Evolutionary conservation across 305 asterid genomes (phyloP).

Genomic region (Fraxinus ornus): DNA sequence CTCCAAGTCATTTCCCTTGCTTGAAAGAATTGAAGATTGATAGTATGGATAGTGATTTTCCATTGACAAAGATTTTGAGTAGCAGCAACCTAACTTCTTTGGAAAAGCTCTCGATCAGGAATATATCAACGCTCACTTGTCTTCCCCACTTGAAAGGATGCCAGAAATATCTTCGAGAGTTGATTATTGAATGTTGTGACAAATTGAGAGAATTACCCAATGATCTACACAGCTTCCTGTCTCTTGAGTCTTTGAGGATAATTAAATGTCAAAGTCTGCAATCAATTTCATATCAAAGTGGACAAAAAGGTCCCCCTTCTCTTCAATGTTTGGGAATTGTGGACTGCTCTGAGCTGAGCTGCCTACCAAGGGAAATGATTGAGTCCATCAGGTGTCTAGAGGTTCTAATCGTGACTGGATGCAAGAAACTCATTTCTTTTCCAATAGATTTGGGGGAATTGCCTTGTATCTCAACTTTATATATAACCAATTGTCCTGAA

Average conservation of each 20-base stretch:
- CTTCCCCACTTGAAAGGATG: no score
- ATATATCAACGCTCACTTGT: not conserved
- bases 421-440: not conserved
- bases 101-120: not conserved
- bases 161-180: not conserved
- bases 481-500: not conserved
- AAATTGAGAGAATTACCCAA: not conserved
- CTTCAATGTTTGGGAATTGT: accelerated
- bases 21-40: not conserved
- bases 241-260: no score
- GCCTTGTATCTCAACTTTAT: accelerated
- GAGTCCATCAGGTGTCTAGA: not conserved
- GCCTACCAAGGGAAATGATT: not conserved
- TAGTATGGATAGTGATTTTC: not conserved
- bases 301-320: no score
- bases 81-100: no score
- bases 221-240: not conserved
- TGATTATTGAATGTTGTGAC: not conserved
- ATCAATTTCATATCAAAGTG: no score
- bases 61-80: not conserved
- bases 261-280: no score
- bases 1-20: not conserved
- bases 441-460: not conserved
- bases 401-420: accelerated
- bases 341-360: not conserved